A percentile compares a stretch with the other conserved stretches of the same genome.
Conservation (phyloP, 78 protist genomes). For the Cyanophora paradoxa region DNA sequence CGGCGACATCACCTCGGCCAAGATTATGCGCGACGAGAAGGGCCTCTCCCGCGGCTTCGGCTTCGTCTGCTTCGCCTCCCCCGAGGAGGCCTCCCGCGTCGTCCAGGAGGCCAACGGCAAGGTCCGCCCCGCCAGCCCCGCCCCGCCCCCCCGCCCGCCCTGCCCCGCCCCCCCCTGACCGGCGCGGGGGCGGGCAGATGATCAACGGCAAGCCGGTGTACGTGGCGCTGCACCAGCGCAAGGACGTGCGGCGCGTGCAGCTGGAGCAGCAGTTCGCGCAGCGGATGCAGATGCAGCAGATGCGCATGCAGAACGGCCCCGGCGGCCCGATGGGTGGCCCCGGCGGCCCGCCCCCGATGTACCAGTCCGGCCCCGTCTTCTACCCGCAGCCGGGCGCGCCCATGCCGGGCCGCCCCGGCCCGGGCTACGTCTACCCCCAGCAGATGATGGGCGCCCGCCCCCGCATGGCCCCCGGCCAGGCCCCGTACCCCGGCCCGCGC, state of each 20-base stretch:
- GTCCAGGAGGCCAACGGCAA: constrained; percentile 90
- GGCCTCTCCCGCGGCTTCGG: constrained; percentile 85
- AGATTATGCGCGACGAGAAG: constrained; percentile 79
- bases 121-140: no score
- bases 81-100: constrained; percentile 92
- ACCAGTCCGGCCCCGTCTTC: constrained; percentile 4
- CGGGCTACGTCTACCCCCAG: constrained; percentile 9
- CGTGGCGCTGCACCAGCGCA: constrained; percentile 88
- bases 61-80: constrained; percentile 84
- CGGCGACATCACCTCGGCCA: constrained; percentile 86
- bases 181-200: no score
- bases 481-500: no score
- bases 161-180: no score
- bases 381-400: constrained; percentile 1
- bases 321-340: not conserved
- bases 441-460: constrained; percentile 1
- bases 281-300: constrained; percentile 18
- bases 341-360: constrained; percentile 1
- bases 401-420: not conserved
- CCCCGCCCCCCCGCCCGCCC: no score
- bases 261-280: constrained; percentile 66
- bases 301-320: not conserved
- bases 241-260: constrained; percentile 76
- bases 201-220: constrained; percentile 84
- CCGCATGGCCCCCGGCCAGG: no score